Evolutionary conservation across 2,329 filamentous ascomycete species (phyloP).

Genomic region (Fusarium oxysporum): DNA sequence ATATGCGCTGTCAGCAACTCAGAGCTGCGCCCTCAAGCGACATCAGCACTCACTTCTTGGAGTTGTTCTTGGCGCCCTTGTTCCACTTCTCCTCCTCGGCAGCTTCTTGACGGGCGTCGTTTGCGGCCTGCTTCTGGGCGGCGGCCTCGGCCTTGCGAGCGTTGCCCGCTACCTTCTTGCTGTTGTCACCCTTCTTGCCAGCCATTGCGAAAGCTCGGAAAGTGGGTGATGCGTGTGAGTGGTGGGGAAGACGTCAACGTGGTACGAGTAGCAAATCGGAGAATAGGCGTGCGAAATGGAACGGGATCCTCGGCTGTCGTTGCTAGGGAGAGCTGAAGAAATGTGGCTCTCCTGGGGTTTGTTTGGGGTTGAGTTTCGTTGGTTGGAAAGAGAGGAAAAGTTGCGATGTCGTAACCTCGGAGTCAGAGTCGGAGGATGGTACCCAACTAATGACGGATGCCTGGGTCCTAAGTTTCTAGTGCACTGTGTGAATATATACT

Average conservation of each 20-base stretch:
- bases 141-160: slow-evolving; percentile 92
- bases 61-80: slow-evolving; percentile 84
- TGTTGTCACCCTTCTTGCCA: slow-evolving; percentile 82
- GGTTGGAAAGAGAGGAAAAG: not conserved
- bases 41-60: slow-evolving; percentile 81
- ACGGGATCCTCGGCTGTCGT: not conserved
- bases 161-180: slow-evolving; percentile 90
- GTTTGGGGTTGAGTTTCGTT: slow-evolving; percentile 1
- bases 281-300: slow-evolving; percentile 4
- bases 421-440: slow-evolving; percentile 23
- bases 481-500: slow-evolving; percentile 6
- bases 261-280: slow-evolving; percentile 16
- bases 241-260: slow-evolving; percentile 14
- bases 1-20: slow-evolving; percentile 17
- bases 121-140: slow-evolving; percentile 79
- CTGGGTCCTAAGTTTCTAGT: slow-evolving; percentile 4
- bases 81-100: slow-evolving; percentile 83
- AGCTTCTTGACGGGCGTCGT: slow-evolving; percentile 72
- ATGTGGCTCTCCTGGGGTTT: slow-evolving; percentile 9
- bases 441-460: slow-evolving; percentile 30
- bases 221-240: slow-evolving; percentile 26
- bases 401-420: slow-evolving; percentile 22
- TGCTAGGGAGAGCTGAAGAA: slow-evolving; percentile 10
- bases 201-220: slow-evolving; percentile 64
- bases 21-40: not conserved